These are phyloP conservation scores for Ceratocystis alfenasii DNA, from an alignment of 2,329 filamentous ascomycete species.

Conservation along the genomic window DNA sequence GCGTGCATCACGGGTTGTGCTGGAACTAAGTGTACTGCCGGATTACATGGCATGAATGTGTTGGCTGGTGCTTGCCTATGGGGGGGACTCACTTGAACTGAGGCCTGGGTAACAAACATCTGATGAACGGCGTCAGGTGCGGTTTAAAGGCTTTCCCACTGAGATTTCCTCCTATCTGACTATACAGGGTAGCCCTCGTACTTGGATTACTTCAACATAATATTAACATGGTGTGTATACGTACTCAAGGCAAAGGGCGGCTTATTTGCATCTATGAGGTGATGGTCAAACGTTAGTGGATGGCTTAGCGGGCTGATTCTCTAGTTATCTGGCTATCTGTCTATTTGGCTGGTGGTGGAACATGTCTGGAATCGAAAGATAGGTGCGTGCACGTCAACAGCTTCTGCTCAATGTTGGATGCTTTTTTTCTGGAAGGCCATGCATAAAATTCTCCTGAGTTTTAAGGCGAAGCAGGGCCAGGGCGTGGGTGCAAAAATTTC, in stretches of 20 bases:
- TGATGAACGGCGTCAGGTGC: background rate
- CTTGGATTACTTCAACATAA: background rate
- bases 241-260: background rate
- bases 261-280: background rate
- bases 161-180: constrained; percentile 4
- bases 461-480: background rate
- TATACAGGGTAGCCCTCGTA: background rate
- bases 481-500: background rate
- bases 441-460: background rate
- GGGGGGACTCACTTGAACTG: too few species aligned
- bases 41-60: too few species aligned
- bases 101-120: background rate
- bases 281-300: constrained; percentile 4
- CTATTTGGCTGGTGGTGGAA: background rate
- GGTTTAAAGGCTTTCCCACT: background rate
- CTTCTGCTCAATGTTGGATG: background rate
- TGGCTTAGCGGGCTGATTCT: background rate
- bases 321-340: background rate
- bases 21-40: too few species aligned
- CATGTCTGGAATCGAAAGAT: constrained; percentile 7
- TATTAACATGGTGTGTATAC: background rate
- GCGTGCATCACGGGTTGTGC: background rate
- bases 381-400: background rate
- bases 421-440: background rate
- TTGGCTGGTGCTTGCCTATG: too few species aligned